Base-by-base conservation (phyloP, 1,284 basidiomycete genomes). In the Taiwanofungus camphoratus region DNA sequence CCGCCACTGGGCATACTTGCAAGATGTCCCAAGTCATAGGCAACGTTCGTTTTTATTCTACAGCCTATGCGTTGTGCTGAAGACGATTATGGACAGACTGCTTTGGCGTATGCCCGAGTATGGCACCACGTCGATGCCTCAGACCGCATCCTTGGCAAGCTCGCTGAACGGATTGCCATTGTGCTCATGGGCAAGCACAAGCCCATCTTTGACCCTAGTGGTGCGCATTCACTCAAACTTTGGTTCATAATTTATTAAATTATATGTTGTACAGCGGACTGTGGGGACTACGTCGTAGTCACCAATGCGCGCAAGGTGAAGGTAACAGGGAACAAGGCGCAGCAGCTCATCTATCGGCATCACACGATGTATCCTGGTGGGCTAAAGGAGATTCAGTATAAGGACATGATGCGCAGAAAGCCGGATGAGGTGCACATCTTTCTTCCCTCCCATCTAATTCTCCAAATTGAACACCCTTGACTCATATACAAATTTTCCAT, bases 161-260 rank as follows among this genome's bases (percentile, higher is more conserved):
- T 98, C 5, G 93, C 95, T 5, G 86, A 90, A 56, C 81, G 91
- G 35, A 96, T 99, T 59, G 96, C 96, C 0, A 79, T 89, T 45
- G 90, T 92, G 20, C 76, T 99, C 43, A 98, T 98, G 94, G 96
- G 96, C 62, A 99, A 99, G 71, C 92, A 99, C 67, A 99, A 99
- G 64, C 95, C 96, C 15, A 91, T 96, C 39, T 98, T 92, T 57
- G 92, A 98, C 66, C 92, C 90, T 18, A 77, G 83, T 54, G 80
- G 92, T 92, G 54, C 49, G 82, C 68, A 3, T 35, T 27, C n/a
- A 35, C 31, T 42, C n/a, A 6, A 34, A 34, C 8, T 21, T 37
- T 16, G 22, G 7, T 13, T 22, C n/a, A 43, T n/a, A 12, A 34
- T 34, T 16, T 13, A 19, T 16, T 36, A 18, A 31, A 31, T 7